Base-by-base conservation (phyloP, 2,329 filamentous ascomycete genomes). In the Botrytis hyacinthi region DNA sequence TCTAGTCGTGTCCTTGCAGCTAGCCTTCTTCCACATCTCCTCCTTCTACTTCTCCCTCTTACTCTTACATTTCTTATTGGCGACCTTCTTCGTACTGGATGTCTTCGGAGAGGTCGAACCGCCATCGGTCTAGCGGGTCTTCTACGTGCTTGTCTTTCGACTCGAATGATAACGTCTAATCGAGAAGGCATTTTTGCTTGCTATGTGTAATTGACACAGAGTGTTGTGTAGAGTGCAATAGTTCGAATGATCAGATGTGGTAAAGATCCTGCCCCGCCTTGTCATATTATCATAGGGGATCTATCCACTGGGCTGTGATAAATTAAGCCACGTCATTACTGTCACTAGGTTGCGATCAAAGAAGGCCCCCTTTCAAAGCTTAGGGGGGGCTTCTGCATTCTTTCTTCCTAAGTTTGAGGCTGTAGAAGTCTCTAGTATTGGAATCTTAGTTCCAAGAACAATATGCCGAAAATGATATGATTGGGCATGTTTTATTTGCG, bases 131-230 rank as follows among this genome's bases (percentile, higher is more conserved):
- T 37, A 67, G 37, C 18, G 22, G 65, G 32, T 67, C 65, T 67
- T 37, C 66, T 40, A n/a, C 66, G 66, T 16, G 12, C n/a, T 37
- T 20, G 35, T 7, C 66, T 37, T 22, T n/a, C 35, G 26, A 57
- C 35, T 68, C 66, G 48, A 57, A 68, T 18, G 35, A 29, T n/a
- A 57, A 68, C 48, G 35, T 57, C 66, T 68, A 68, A 51, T 42
- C 3, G 66, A 42, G 48, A 35, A 68, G 66, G 48, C 66, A 57
- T 68, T 29, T 8, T 54, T 9, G 16, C 35, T 54, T 40, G n/a
- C 35, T 57, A 16, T 40, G 26, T 68, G 26, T 68, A 10, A 5
- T 40, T 68, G 18, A 40, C 48, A n/a, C 48, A 4, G 40, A 16
- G 16, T 10, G 26, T 35, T 54, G 26, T 54, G 35, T 42, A 9